Evolutionary conservation across 2,329 filamentous ascomycete species (phyloP), one percentile per base, ranked within the genome.

Genomic region (Fusarium sp.): DNA sequence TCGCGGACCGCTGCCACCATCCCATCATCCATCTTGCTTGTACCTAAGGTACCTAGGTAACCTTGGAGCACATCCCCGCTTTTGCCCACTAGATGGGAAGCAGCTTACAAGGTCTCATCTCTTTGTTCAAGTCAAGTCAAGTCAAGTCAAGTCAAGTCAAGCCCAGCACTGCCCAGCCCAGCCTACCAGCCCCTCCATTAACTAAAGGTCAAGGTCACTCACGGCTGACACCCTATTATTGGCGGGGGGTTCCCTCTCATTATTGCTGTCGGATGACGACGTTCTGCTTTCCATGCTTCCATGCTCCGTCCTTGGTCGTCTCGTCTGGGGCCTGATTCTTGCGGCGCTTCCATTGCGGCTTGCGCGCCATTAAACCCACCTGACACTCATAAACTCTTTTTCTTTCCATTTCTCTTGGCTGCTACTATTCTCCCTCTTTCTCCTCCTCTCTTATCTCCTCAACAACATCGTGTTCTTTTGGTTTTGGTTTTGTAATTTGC

Each of bases 241-340:
- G 69, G 62, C 67, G 59, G 71, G 71, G 71, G 58, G 63, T 62
- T 61, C 60, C 69, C 69, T 72, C 68, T 69, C 62, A 71, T 63
- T 61, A 51, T 72, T 63, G 62, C 63, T 73, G 71, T 72, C 71
- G 71, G 71, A 73, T 73, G 71, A 73, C 71, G 71, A 73, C 71
- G 71, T 73, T 73, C 58, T 67, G 58, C 58, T 61, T 61, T 61
- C 29, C 27, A 29, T 31, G 47, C 51, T 73, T 60, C 58, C 58
- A 63, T 63, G 60, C 36, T 72, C 52, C 51, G 53, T 71, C 65
- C 68, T 72, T 67, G 62, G 52, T 58, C 46, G 62, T 58, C 67
- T 46, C 49, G 62, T 58, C 67, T 46, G 51, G 60, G 60, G 60
- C 58, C 69, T 73, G 71, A 72, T 73, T 73, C 67, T 64, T 66